These are phyloP conservation scores for Vaccinium macrocarpon DNA, from an alignment of 148 eudicot genomes.

Conservation along the genomic window DNA sequence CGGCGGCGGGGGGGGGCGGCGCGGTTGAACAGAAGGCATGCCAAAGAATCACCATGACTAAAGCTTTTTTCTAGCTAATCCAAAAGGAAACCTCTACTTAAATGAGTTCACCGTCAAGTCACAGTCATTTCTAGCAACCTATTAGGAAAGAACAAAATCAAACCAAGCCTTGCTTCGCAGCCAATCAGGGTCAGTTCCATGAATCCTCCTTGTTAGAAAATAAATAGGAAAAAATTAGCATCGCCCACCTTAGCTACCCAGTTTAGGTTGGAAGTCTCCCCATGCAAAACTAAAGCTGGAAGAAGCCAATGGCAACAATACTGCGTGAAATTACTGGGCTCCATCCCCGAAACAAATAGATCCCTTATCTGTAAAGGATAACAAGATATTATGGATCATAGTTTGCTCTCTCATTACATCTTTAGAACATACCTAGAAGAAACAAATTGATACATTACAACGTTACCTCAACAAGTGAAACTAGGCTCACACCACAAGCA, in stretches of 20 bases:
- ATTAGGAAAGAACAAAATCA: background rate
- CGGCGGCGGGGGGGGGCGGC: too few relatives aligned
- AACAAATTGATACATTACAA: background rate
- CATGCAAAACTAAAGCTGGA: conserved; percentile 80
- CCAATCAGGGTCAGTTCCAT: background rate
- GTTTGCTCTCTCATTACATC: conserved; percentile 1
- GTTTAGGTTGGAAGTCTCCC: conserved; percentile 51
- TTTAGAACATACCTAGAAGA: conserved; percentile 3
- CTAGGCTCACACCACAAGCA: conserved; percentile 77
- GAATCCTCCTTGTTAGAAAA: background rate
- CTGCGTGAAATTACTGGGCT: conserved; percentile 64
- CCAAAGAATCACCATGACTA: background rate
- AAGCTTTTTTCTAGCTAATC: background rate
- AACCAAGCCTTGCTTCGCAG: background rate
- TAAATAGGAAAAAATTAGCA: conserved; percentile 12
- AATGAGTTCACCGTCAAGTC: background rate
- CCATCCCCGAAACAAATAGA: conserved; percentile 74
- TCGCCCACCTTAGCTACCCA: conserved; percentile 68
- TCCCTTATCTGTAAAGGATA: conserved; percentile 64
- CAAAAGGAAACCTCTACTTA: background rate
- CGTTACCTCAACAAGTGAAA: conserved; percentile 81
- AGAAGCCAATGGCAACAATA: conserved; percentile 93
- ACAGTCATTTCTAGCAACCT: background rate
- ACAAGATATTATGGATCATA: background rate
- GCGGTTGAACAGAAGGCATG: background rate